These are phyloP conservation scores for Aristolochia contorta DNA, from an alignment of 164 flowering plant species.

Conservation along the genomic window DNA sequence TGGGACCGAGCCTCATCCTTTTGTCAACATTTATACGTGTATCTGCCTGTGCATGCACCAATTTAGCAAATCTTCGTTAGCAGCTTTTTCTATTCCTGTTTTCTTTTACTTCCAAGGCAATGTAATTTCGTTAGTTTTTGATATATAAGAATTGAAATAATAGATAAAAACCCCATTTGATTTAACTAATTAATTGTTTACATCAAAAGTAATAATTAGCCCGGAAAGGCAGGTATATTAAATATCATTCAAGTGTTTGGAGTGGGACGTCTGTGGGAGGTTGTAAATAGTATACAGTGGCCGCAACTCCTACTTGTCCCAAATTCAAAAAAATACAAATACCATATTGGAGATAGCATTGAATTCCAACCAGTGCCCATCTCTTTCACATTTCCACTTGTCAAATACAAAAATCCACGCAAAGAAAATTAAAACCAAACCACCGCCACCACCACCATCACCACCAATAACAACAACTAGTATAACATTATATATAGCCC, in stretches of 20 bases:
- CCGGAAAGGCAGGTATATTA: not conserved
- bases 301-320: not conserved
- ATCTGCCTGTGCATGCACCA: not conserved
- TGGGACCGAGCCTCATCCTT: not conserved
- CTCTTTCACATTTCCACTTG: slow-evolving; percentile 5
- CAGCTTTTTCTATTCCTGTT: not conserved
- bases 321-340: not conserved
- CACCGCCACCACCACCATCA: slow-evolving; percentile 2
- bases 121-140: not conserved
- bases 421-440: not conserved
- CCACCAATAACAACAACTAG: slow-evolving; percentile 2
- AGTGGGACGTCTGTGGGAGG: too few species aligned
- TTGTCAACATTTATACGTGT: not conserved
- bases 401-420: not conserved
- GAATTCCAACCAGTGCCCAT: not conserved
- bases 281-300: not conserved
- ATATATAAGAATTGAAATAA: too few species aligned
- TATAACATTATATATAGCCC: not conserved
- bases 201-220: not conserved
- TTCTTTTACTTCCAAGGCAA: not conserved
- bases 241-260: not conserved
- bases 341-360: not conserved
- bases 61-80: too few species aligned
- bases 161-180: too few species aligned
- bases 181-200: not conserved